phyloP scores from a whole-genome alignment of 1,139 yeast genomes.

The Blastobotrys elegans region DNA sequence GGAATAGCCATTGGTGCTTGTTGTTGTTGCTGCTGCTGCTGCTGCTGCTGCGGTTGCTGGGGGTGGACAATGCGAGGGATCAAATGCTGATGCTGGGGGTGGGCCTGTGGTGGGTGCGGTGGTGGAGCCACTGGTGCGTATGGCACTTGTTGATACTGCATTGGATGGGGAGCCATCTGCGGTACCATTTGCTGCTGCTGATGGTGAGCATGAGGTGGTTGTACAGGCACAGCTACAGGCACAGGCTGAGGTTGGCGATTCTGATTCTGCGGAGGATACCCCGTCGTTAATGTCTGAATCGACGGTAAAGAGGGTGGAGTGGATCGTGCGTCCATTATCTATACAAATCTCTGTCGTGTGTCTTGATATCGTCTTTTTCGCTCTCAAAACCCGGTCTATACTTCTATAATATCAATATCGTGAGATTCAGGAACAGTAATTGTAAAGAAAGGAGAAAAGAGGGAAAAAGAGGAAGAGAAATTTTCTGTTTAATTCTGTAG shows the following conservation, averaged over 20 bases:
- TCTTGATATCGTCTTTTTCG: too few relatives aligned
- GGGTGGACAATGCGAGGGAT: not conserved
- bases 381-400: not conserved
- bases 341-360: not conserved
- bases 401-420: not conserved
- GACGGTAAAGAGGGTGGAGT: slow-evolving; percentile 13
- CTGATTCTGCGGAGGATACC: not conserved
- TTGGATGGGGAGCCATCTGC: slow-evolving; percentile 5
- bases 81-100: slow-evolving; percentile 2
- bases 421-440: slow-evolving; percentile 2
- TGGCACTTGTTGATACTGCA: not conserved
- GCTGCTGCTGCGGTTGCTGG: not conserved
- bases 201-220: not conserved
- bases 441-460: not conserved
- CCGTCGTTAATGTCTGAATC: slow-evolving; percentile 11
- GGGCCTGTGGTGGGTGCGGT: slow-evolving; percentile 1
- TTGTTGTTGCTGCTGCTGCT: not conserved
- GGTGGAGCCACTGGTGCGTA: slow-evolving; percentile 1
- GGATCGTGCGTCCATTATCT: not conserved
- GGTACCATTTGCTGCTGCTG: slow-evolving; percentile 2
- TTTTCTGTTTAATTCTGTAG: too few relatives aligned
- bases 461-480: not conserved
- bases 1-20: not conserved
- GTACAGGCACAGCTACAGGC: too few relatives aligned
- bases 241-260: too few relatives aligned